These are phyloP conservation scores for Micromonas pusilla DNA, from an alignment of 139 green algal species.

Conservation along the genomic window DNA sequence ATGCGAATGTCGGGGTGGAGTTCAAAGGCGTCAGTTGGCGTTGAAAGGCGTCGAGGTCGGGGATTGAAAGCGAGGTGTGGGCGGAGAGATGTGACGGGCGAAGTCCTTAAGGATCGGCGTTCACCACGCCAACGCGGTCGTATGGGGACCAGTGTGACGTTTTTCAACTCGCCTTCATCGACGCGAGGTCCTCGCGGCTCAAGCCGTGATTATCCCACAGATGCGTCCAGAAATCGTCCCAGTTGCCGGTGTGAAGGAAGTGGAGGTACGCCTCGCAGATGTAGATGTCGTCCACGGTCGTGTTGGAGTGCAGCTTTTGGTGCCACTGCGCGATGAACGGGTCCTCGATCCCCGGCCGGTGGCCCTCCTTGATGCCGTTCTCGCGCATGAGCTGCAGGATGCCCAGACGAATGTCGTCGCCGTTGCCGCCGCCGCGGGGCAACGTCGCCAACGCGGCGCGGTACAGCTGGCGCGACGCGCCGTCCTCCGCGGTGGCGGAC, in stretches of 20 bases:
- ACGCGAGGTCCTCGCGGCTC: constrained; percentile 54
- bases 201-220: constrained; percentile 65
- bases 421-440: constrained; percentile 75
- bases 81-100: no score
- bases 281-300: constrained; percentile 62
- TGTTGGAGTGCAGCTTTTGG: constrained; percentile 85
- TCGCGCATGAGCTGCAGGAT: constrained; percentile 90
- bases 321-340: constrained; percentile 89
- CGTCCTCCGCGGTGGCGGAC: constrained; percentile 38
- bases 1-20: no score
- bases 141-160: no score
- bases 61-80: no score
- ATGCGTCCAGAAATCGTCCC: constrained; percentile 37
- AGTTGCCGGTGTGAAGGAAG: constrained; percentile 57
- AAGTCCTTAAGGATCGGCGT: no score
- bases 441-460: constrained; percentile 61
- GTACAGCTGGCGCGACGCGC: constrained; percentile 52
- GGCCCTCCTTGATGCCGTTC: constrained; percentile 68
- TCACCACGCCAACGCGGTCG: no score
- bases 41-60: no score
- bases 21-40: no score
- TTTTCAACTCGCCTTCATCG: no score
- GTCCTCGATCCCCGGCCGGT: constrained; percentile 67
- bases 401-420: constrained; percentile 81
- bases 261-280: constrained; percentile 78